phyloP scores from a whole-genome alignment of 2,329 filamentous ascomycete genomes.

The Aspergillaceae sp. region DNA sequence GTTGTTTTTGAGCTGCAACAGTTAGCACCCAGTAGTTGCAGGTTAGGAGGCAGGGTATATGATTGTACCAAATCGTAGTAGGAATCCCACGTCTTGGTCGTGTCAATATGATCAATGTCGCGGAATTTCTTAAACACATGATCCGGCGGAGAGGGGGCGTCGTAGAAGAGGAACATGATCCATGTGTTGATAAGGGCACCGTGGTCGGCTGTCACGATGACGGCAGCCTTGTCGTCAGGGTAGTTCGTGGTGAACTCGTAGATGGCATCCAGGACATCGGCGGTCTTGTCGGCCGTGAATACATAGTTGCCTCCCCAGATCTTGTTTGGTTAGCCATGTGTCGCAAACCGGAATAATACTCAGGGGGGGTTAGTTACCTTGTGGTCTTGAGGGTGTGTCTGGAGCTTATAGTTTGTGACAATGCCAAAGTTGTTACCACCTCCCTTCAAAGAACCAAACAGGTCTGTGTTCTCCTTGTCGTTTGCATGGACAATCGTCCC shows the following conservation, averaged over 20 bases:
- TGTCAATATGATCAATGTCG: conserved; percentile 39
- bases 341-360: not conserved
- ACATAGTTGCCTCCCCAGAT: conserved; percentile 44
- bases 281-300: conserved; percentile 29
- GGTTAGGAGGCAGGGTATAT: too few species aligned
- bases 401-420: conserved; percentile 32
- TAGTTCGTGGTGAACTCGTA: conserved; percentile 39
- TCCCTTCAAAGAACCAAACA: conserved; percentile 36
- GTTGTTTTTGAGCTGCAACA: conserved; percentile 29
- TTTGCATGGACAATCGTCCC: conserved; percentile 38
- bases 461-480: conserved; percentile 30
- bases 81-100: conserved; percentile 37
- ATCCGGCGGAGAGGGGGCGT: conserved; percentile 46
- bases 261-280: conserved; percentile 24
- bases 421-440: conserved; percentile 39
- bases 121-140: conserved; percentile 52
- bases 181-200: conserved; percentile 44
- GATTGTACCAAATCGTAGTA: conserved; percentile 38
- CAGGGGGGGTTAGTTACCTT: conserved; percentile 13
- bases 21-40: too few species aligned
- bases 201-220: conserved; percentile 50
- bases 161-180: conserved; percentile 57
- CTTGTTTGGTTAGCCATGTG: conserved; percentile 8
- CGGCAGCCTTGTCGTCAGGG: conserved; percentile 50
- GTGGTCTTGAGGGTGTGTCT: conserved; percentile 23